These are phyloP conservation scores for Acmispon strigosus DNA, from an alignment of 306 rosid genomes.

Conservation along the genomic window DNA sequence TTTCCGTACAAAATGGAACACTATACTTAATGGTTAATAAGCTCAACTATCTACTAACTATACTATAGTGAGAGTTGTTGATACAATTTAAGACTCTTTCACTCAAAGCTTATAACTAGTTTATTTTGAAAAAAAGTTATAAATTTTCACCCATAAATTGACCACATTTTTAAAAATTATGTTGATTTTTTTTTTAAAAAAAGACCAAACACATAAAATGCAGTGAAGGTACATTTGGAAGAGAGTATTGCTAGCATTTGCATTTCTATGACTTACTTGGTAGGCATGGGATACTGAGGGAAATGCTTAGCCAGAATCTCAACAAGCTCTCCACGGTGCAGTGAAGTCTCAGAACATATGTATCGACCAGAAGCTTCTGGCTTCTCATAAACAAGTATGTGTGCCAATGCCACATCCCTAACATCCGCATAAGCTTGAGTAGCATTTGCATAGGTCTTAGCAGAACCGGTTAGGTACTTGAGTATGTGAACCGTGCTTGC, in stretches of 20 bases:
- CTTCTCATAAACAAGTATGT: slow-evolving; percentile 58
- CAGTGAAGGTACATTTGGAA: no score
- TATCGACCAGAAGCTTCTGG: slow-evolving; percentile 86
- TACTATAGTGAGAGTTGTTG: no score
- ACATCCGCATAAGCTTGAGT: slow-evolving; percentile 84
- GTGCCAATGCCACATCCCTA: slow-evolving; percentile 83
- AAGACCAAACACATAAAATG: no score
- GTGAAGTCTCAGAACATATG: slow-evolving; percentile 63
- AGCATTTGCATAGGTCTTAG: slow-evolving; percentile 85
- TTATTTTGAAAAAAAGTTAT: no score
- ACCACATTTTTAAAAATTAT: no score
- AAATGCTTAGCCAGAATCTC: slow-evolving; percentile 61
- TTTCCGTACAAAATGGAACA: no score
- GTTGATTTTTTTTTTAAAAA: no score
- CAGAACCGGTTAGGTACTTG: slow-evolving; percentile 84
- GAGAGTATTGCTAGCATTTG: no score
- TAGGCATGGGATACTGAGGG: slow-evolving; percentile 77
- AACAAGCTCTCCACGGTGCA: slow-evolving; percentile 81
- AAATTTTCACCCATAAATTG: no score
- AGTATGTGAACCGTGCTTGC: slow-evolving; percentile 83
- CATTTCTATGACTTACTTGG: slow-evolving; percentile 43
- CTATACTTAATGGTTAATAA: no score
- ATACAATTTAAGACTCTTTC: background rate
- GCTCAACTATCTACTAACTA: no score
- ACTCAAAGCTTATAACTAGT: no score